Evolutionary conservation across 208 protist genomes (phyloP).

Genomic region (Trypanosoma rangeli): DNA sequence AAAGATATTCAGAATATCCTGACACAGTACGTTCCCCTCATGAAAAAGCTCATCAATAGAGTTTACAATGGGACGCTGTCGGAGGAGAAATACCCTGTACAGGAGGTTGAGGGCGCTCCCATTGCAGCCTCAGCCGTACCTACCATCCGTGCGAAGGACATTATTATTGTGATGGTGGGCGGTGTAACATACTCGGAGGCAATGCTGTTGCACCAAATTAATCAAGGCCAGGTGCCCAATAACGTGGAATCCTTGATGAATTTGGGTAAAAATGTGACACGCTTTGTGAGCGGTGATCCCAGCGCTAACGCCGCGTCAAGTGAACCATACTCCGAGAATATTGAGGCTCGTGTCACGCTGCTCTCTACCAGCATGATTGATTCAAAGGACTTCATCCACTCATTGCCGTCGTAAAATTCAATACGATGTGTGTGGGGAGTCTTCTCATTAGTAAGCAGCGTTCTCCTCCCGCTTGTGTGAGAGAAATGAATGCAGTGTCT

Average conservation of each 20-base stretch:
- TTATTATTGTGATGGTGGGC: conserved; percentile 80
- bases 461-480: too few relatives aligned
- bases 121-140: conserved; percentile 50
- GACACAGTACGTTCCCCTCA: conserved; percentile 95
- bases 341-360: conserved; percentile 73
- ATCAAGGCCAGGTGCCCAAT: conserved; percentile 76
- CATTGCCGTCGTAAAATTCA: conserved; percentile 29
- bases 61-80: conserved; percentile 80
- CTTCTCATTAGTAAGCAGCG: too few relatives aligned
- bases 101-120: conserved; percentile 59
- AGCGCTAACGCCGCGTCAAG: conserved; percentile 30
- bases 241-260: conserved; percentile 81
- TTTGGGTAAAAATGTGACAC: conserved; percentile 63
- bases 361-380: conserved; percentile 81
- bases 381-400: conserved; percentile 75
- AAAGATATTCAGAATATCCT: conserved; percentile 96
- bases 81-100: conserved; percentile 62
- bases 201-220: conserved; percentile 74
- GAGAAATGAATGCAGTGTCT: too few relatives aligned
- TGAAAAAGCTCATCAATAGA: conserved; percentile 89
- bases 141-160: conserved; percentile 73
- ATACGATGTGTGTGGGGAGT: not conserved
- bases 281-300: conserved; percentile 35
- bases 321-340: conserved; percentile 80
- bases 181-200: conserved; percentile 84